Evolutionary conservation across 345 rosid species (phyloP), one percentile per base, ranked within the genome.

Genomic region (Pseudoturritis turrita): DNA sequence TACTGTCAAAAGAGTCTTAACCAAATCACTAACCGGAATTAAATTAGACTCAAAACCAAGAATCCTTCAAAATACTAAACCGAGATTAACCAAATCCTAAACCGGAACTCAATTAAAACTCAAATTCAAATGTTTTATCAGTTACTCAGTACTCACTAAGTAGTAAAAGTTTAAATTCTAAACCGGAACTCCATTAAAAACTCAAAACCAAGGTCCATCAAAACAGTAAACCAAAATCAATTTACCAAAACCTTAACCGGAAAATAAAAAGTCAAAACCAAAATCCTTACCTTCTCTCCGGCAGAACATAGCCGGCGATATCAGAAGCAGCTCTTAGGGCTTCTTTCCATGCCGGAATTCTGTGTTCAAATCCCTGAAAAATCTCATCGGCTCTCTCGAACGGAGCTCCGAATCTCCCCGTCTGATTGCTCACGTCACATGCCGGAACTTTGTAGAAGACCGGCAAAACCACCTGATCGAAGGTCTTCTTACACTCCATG

Each of bases 381-480:
- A 0, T 4, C 12, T 51, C 54, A 6, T 62, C 62, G 3, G 53
- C 2, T 49, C 52, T 19, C 6, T 61, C 2, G 15, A 79, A 71
- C 8, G 80, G 66, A 54, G 72, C 56, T 54, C 67, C 75, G 25
- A 75, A 79, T 0, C 9, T 61, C 3, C 80, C 82, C 1, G 7
- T 45, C 4, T 71, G 80, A 19, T 62, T 1, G 14, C 26, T 61
- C 7, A 62, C 80, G 5, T 66, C 75, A 5, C 15, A 59, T 4
- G 74, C 44, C 7, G 62, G 12, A 11, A 79, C 76, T 31, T 52
- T 26, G 61, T 74, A 69, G 76, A 78, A 78, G 65, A 79, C 40
- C 8, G 79, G 82, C 4, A 79, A 19, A 3, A 71, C 80, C 6
- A 71, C 52, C 45, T 79, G 63, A 41, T 60, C 13, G 7, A 40